These are phyloP conservation scores for Thalia dealbata DNA, from an alignment of 176 grass and related monocot genomes.

Conservation along the genomic window DNA sequence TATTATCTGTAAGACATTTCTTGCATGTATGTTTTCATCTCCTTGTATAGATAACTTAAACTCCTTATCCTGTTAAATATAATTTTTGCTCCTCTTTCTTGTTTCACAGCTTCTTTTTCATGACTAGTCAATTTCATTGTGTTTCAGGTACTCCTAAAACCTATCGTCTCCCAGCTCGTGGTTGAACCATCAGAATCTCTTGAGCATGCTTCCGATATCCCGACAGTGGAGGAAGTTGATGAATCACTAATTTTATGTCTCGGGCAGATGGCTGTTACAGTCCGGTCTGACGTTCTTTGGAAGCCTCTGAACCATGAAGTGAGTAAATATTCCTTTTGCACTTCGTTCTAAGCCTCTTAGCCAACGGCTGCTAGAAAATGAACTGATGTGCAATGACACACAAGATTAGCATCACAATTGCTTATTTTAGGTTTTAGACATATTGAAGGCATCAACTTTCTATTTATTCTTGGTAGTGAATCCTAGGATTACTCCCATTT, in stretches of 20 bases:
- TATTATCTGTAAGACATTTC: neutral
- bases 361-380: too few relatives aligned
- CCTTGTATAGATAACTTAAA: neutral
- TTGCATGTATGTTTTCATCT: neutral
- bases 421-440: too few relatives aligned
- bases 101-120: neutral
- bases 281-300: constrained; percentile 74
- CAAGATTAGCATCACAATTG: too few relatives aligned
- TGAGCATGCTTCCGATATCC: constrained; percentile 27
- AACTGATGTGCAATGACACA: too few relatives aligned
- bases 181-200: constrained; percentile 39
- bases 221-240: constrained; percentile 66
- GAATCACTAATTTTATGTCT: constrained; percentile 62
- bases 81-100: neutral
- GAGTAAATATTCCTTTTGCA: neutral
- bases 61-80: neutral
- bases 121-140: constrained; percentile 4
- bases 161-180: constrained; percentile 57
- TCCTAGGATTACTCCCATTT: too few relatives aligned
- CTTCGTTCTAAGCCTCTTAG: too few relatives aligned
- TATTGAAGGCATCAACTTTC: too few relatives aligned
- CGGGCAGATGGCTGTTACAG: constrained; percentile 90
- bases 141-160: constrained; percentile 56
- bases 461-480: too few relatives aligned
- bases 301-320: constrained; percentile 98